phyloP scores from a whole-genome alignment of 2,329 filamentous ascomycete species.

The Byssothecium circinans region DNA sequence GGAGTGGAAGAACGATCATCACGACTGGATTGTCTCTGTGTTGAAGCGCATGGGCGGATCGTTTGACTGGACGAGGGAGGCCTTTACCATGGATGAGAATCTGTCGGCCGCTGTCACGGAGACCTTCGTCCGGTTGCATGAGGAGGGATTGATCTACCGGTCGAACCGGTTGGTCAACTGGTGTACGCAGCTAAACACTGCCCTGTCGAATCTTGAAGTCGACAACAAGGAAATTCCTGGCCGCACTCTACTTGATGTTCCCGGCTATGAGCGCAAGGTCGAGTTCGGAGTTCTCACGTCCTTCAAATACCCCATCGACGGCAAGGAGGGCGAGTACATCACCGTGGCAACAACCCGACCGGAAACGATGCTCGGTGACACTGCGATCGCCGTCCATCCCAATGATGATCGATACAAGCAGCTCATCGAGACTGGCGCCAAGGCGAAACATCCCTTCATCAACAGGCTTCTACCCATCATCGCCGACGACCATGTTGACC shows the following conservation, averaged over 20 bases:
- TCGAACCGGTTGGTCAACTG: constrained; percentile 94
- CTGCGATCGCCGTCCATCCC: constrained; percentile 86
- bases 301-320: constrained; percentile 90
- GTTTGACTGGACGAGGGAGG: constrained; percentile 91
- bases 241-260: constrained; percentile 83
- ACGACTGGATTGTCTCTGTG: constrained; percentile 83
- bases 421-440: constrained; percentile 81
- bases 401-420: constrained; percentile 81
- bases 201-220: constrained; percentile 91
- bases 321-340: constrained; percentile 75
- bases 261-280: constrained; percentile 95
- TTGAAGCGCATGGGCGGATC: constrained; percentile 84
- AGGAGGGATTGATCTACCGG: constrained; percentile 91
- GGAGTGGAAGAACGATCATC: constrained; percentile 90
- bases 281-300: constrained; percentile 89
- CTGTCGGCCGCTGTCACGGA: constrained; percentile 82
- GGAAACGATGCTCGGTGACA: constrained; percentile 89
- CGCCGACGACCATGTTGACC: constrained; percentile 79
- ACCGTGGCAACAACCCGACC: constrained; percentile 92
- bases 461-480: constrained; percentile 76
- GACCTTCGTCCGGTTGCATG: constrained; percentile 85
- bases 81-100: constrained; percentile 88
- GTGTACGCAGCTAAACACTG: constrained; percentile 87
- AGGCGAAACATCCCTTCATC: constrained; percentile 77
- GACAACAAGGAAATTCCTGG: constrained; percentile 86